phyloP scores from a whole-genome alignment of 257 asterid genomes.

The Solanum corneliomulleri region DNA sequence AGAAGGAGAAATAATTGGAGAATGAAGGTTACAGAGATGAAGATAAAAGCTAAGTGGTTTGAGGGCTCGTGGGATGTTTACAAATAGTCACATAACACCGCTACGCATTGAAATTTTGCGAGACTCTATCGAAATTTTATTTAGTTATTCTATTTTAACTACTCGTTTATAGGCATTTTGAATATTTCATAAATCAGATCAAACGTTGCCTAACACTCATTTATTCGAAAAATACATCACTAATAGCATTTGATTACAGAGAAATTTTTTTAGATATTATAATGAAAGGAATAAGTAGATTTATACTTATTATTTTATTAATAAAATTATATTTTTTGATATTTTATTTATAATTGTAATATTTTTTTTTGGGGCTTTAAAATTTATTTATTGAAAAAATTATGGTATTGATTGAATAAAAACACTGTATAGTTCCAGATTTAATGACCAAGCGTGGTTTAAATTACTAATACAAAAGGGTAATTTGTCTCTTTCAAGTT shows the following conservation, averaged over 20 bases:
- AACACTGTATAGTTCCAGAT: not conserved
- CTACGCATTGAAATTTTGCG: no score
- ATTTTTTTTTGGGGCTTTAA: no score
- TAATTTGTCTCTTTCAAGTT: not conserved
- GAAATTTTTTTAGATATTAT: no score
- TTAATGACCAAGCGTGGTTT: not conserved
- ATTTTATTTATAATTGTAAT: no score
- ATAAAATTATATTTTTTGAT: no score
- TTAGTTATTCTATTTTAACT: no score
- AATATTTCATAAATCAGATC: no score
- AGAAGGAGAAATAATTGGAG: slow-evolving; percentile 24
- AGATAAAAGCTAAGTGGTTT: slow-evolving; percentile 18
- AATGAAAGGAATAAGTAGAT: no score
- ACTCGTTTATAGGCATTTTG: fast-evolving
- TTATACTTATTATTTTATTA: no score
- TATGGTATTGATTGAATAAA: not conserved
- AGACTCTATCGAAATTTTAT: no score
- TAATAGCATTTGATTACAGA: not conserved
- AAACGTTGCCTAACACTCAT: fast-evolving
- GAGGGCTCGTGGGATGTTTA: slow-evolving; percentile 55
- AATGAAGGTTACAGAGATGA: slow-evolving; percentile 30
- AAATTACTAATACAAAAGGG: not conserved
- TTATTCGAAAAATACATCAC: no score
- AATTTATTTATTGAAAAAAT: no score
- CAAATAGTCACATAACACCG: slow-evolving; percentile 4